Percentiles rank a stretch among this genome's conserved stretches.
These are phyloP conservation scores for Nitzschia inconspicua DNA, from an alignment of 108 stramenopile genomes.

Conservation along the genomic window DNA sequence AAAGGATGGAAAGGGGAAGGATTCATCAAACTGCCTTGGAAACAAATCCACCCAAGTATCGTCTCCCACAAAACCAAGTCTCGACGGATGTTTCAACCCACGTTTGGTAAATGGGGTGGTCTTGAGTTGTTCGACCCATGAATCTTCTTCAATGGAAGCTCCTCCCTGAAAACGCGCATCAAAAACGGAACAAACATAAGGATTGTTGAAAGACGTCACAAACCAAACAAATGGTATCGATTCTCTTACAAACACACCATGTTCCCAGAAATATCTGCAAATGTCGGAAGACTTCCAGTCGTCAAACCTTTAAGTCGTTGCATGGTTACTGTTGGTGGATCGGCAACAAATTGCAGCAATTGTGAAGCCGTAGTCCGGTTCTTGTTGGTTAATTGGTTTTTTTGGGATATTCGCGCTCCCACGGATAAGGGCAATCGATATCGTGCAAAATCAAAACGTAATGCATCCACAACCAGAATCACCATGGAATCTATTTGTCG, in stretches of 20 bases:
- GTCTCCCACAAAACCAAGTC: conserved; percentile 92
- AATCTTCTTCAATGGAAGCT: conserved; percentile 79
- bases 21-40: conserved; percentile 81
- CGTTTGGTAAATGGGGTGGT: conserved; percentile 8
- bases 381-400: neutral
- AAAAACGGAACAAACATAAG: conserved; percentile 9
- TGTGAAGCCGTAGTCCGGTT: conserved; percentile 31
- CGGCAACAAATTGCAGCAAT: conserved; percentile 90
- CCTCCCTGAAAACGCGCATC: conserved; percentile 43
- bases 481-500: conserved; percentile 77
- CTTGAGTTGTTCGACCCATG: conserved; percentile 73
- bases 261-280: conserved; percentile 85
- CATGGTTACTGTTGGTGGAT: conserved; percentile 99
- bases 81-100: conserved; percentile 17
- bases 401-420: conserved; percentile 45
- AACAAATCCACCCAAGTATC: conserved; percentile 97
- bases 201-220: neutral
- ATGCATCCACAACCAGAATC: conserved; percentile 91
- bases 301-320: conserved; percentile 96
- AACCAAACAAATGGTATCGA: neutral
- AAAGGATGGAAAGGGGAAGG: conserved; percentile 91
- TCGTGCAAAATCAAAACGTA: conserved; percentile 92
- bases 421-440: conserved; percentile 72
- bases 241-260: neutral
- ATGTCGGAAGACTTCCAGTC: conserved; percentile 95